phyloP scores from a whole-genome alignment of 208 protist species.

The Porcisia deanei region DNA sequence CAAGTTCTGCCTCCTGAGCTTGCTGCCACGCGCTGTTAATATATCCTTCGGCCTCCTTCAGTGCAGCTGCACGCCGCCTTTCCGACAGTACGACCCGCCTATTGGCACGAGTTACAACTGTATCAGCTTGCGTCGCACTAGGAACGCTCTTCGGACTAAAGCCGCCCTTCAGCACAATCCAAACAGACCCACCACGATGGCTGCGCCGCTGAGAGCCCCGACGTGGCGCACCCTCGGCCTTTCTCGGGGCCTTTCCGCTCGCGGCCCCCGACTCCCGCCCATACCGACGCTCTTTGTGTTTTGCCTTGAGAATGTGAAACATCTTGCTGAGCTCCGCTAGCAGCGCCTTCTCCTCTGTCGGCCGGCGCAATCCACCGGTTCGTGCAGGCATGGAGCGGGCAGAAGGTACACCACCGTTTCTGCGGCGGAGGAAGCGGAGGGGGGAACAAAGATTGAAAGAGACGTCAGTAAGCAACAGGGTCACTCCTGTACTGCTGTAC shows the following conservation, averaged over 20 bases:
- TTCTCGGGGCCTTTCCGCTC: constrained; percentile 13
- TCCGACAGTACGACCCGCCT: constrained; percentile 44
- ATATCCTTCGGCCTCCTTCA: constrained; percentile 66
- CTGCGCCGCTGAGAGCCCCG: constrained; percentile 31
- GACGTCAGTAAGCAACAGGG: too few relatives aligned
- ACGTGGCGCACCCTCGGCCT: constrained; percentile 6
- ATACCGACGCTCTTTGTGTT: constrained; percentile 48
- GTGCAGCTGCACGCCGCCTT: constrained; percentile 39
- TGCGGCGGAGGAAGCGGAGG: too few relatives aligned
- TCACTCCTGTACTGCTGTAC: too few relatives aligned
- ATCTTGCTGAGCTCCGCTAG: constrained; percentile 60
- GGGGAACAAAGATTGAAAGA: too few relatives aligned
- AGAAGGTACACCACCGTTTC: too few relatives aligned
- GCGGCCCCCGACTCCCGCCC: neutral
- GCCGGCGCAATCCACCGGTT: constrained; percentile 12
- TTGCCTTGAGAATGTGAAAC: constrained; percentile 69
- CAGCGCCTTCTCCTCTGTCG: constrained; percentile 57
- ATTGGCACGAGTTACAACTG: constrained; percentile 9
- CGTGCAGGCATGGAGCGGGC: constrained; percentile 13
- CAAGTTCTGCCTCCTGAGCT: constrained; percentile 50
- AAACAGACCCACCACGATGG: constrained; percentile 58
- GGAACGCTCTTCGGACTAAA: constrained; percentile 48
- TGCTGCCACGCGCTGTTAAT: constrained; percentile 73
- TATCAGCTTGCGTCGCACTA: neutral
- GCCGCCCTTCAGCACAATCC: constrained; percentile 83